Base-by-base conservation (phyloP, 768 basidiomycete genomes). In the Russula virescens region DNA sequence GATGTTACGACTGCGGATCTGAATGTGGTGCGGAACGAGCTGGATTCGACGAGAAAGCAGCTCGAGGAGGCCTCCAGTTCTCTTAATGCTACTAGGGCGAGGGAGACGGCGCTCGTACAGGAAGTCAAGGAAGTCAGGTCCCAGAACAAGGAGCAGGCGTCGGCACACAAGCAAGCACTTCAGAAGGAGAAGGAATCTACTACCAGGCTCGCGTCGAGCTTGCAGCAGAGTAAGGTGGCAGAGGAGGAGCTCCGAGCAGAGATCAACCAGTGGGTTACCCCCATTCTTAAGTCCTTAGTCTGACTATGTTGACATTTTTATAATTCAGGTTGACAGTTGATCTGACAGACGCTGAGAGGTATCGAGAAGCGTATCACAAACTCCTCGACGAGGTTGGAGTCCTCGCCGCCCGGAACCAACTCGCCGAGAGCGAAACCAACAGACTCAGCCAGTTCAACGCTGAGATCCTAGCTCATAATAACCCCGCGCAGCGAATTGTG, bases 401-500 rank as follows among this genome's bases (percentile, higher is more conserved):
- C 7, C 79, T 95, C 11, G 74, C 87, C 19, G 81, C 82, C 14
- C 80, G 87, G 13, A 91, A 93, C 66, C 81, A 85, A 35, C 77
- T 94, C 40, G 90, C 91, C 8, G 87, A 94, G 69, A 85, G 85
- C 46, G 94, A 96, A 71, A 84, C 88, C 0, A 78, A 81, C 43
- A 76, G 79, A n/a, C 79, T 96, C 47, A 85, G 88, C 66, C 80
- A 79, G 69, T 88, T 92, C 75, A 95, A 95, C 66, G 89, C 91
- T 0, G 85, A 94, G 71, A 88, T 96, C 61, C 75, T 94, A 19
- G 84, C 91, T 0, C 93, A 95, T 70, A 80, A 81, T 38, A 94
- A 95, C 70, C 89, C 90, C 10, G 84, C 85, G 1, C 94, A 96
- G 73, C 83, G 85, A 62, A 93, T 97, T 68, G 78, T 85, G 72